These are phyloP conservation scores for Solanum ahanhuiri DNA, from an alignment of 257 asterid species.

Conservation along the genomic window DNA sequence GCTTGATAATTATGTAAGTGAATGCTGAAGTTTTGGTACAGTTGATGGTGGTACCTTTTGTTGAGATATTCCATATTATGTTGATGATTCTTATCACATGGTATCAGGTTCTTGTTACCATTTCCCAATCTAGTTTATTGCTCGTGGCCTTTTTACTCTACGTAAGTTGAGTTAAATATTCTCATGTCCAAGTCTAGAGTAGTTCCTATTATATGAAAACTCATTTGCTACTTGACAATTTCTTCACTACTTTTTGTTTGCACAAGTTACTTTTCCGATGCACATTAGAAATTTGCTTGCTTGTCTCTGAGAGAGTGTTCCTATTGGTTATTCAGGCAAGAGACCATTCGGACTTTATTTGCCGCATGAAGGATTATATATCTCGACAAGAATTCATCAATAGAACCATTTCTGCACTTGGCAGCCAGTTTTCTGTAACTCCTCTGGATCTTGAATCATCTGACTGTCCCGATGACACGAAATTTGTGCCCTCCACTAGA, in stretches of 20 bases:
- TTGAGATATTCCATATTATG: background rate
- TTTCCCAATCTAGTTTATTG: background rate
- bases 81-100: background rate
- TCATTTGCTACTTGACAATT: background rate
- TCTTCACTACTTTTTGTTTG: background rate
- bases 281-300: background rate
- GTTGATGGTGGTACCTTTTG: background rate
- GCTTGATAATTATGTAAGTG: background rate
- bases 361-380: conserved; percentile 74
- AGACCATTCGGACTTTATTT: conserved; percentile 62
- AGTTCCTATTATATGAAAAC: background rate
- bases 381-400: conserved; percentile 42
- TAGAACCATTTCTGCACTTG: conserved; percentile 40
- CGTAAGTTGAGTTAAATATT: background rate
- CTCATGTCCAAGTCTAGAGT: background rate
- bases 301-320: background rate
- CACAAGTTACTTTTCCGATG: background rate
- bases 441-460: conserved; percentile 20
- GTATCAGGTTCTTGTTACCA: background rate
- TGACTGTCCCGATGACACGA: conserved; percentile 8
- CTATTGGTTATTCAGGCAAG: conserved; percentile 38
- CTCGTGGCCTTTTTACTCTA: background rate
- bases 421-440: conserved; percentile 31
- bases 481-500: conserved; percentile 49
- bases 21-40: background rate